Evolutionary conservation across 1,139 yeast species (phyloP).

Genomic region (Kodamaea alishanica): DNA sequence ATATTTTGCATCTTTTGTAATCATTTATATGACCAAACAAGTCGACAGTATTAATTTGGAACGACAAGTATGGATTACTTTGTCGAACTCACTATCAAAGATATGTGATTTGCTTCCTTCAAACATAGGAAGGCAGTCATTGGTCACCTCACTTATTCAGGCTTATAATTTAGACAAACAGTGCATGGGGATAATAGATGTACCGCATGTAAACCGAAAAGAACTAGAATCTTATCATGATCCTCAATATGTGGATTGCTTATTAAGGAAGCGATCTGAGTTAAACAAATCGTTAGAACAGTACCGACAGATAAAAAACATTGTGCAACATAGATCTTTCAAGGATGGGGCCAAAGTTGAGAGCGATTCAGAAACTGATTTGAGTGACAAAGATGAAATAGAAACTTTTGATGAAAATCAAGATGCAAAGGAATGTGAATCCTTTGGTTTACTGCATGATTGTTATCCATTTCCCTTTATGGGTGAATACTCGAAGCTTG

Average conservation of each 20-base stretch:
- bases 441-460: conserved; percentile 52
- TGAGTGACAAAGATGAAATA: neutral
- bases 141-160: conserved; percentile 39
- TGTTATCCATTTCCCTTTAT: conserved; percentile 61
- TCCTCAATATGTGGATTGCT: conserved; percentile 28
- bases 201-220: conserved; percentile 19
- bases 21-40: neutral
- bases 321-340: conserved; percentile 1
- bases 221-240: conserved; percentile 42
- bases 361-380: neutral
- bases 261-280: conserved; percentile 23
- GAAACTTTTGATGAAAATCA: conserved; percentile 4
- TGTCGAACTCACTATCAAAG: conserved; percentile 17
- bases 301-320: conserved; percentile 1
- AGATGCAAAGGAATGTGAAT: conserved; percentile 6
- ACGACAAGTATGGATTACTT: conserved; percentile 22
- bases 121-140: conserved; percentile 47
- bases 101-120: conserved; percentile 49
- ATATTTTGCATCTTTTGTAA: neutral
- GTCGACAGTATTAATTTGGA: neutral
- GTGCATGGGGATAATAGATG: conserved; percentile 23
- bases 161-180: conserved; percentile 36
- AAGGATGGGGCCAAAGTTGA: neutral
- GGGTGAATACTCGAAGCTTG: conserved; percentile 44
- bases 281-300: conserved; percentile 3